Conservation (phyloP, 2,329 filamentous ascomycete genomes). For the Fusarium beomiforme region DNA sequence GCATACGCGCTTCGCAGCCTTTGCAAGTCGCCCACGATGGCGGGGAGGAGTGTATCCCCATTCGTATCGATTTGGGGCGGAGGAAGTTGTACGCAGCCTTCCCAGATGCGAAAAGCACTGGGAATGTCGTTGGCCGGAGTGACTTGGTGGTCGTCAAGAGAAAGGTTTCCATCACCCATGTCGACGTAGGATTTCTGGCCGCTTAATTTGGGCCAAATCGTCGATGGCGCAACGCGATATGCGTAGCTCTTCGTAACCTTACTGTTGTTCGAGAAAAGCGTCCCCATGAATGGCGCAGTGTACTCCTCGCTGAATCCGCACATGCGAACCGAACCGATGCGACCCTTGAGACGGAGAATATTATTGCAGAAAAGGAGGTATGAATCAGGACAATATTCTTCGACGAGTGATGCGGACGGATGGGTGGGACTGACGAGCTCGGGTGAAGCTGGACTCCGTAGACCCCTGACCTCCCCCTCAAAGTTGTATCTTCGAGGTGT, state of each 20-base stretch:
- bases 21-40: constrained; percentile 30
- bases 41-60: constrained; percentile 22
- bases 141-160: constrained; percentile 36
- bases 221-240: constrained; percentile 47
- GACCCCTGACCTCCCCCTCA: not conserved
- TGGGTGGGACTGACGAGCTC: not conserved
- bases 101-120: not conserved
- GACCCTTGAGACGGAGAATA: constrained; percentile 44
- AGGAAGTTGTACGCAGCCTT: constrained; percentile 43
- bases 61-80: constrained; percentile 32
- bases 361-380: constrained; percentile 47
- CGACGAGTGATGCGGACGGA: not conserved
- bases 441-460: not conserved
- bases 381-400: constrained; percentile 46
- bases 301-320: constrained; percentile 50
- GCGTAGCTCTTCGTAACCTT: constrained; percentile 8
- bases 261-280: constrained; percentile 38
- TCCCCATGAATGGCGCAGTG: constrained; percentile 41
- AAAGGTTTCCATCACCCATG: constrained; percentile 31
- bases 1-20: not conserved
- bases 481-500: not conserved
- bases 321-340: constrained; percentile 48
- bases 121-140: not conserved
- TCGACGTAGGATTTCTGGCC: constrained; percentile 46
- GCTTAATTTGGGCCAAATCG: constrained; percentile 44